phyloP scores from a whole-genome alignment of 495 filamentous ascomycete genomes.

The Friedmanniomyces endolithicus region DNA sequence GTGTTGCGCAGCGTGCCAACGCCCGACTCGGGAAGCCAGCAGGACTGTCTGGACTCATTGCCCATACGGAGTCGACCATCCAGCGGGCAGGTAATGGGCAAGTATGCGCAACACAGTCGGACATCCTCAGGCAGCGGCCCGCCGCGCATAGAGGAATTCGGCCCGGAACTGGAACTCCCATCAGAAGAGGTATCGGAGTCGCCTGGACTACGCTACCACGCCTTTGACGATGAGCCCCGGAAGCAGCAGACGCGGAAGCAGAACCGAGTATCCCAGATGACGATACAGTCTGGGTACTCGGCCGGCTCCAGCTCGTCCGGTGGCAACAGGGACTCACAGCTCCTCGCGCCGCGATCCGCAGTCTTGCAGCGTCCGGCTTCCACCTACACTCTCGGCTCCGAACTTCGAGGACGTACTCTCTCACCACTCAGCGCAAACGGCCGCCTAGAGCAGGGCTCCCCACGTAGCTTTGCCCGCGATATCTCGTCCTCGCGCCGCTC shows the following conservation, averaged over 20 bases:
- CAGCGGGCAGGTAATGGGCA: neutral
- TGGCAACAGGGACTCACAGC: neutral
- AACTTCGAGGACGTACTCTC: slow-evolving; percentile 50
- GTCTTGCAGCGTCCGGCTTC: slow-evolving; percentile 55
- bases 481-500: slow-evolving; percentile 39
- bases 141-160: slow-evolving; percentile 9
- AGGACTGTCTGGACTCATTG: neutral
- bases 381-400: slow-evolving; percentile 57
- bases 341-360: slow-evolving; percentile 22
- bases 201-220: slow-evolving; percentile 15
- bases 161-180: neutral
- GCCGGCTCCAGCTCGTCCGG: slow-evolving; percentile 10
- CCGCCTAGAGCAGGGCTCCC: slow-evolving; percentile 31
- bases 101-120: slow-evolving; percentile 2
- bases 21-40: neutral
- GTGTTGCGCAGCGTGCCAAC: neutral
- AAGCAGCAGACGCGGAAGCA: neutral
- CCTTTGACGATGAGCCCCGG: slow-evolving; percentile 17
- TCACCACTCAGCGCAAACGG: slow-evolving; percentile 30
- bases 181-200: neutral
- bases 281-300: slow-evolving; percentile 1
- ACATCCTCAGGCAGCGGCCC: slow-evolving; percentile 5
- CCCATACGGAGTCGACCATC: neutral
- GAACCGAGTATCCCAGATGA: slow-evolving; percentile 13
- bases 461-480: slow-evolving; percentile 20